These are phyloP conservation scores for Schwanniomyces yamadae DNA, from an alignment of 805 yeast species.

Conservation along the genomic window DNA sequence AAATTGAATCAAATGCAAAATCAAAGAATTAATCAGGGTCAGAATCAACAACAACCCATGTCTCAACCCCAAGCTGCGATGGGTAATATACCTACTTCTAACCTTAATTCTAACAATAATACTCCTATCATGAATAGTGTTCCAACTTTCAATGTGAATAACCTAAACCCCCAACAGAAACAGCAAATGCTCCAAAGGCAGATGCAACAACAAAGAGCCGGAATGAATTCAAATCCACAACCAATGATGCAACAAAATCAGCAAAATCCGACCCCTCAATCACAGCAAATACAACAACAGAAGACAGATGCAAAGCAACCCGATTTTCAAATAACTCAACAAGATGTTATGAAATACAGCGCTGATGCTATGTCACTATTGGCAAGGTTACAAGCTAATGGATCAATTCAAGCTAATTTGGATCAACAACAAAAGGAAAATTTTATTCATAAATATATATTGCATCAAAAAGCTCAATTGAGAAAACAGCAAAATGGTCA, in stretches of 20 bases:
- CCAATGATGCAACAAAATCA: constrained; percentile 28
- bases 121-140: constrained; percentile 15
- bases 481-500: constrained; percentile 32
- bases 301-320: constrained; percentile 25
- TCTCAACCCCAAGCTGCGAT: constrained; percentile 9
- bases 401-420: constrained; percentile 32
- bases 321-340: constrained; percentile 32
- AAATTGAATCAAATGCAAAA: constrained; percentile 25
- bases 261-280: constrained; percentile 29
- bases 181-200: constrained; percentile 39
- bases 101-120: constrained; percentile 11
- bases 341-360: constrained; percentile 38
- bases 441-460: constrained; percentile 37
- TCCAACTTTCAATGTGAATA: constrained; percentile 19
- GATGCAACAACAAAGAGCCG: constrained; percentile 22
- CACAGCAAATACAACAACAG: constrained; percentile 25
- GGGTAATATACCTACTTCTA: constrained; percentile 2
- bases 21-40: constrained; percentile 12
- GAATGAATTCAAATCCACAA: constrained; percentile 27
- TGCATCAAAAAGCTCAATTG: constrained; percentile 34
- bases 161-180: constrained; percentile 36
- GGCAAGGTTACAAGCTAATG: constrained; percentile 33
- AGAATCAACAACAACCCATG: constrained; percentile 13
- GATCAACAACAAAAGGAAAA: constrained; percentile 38
- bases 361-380: constrained; percentile 41